Conservation (phyloP, 768 basidiomycete species). For the Clitopilus passeckerianus region DNA sequence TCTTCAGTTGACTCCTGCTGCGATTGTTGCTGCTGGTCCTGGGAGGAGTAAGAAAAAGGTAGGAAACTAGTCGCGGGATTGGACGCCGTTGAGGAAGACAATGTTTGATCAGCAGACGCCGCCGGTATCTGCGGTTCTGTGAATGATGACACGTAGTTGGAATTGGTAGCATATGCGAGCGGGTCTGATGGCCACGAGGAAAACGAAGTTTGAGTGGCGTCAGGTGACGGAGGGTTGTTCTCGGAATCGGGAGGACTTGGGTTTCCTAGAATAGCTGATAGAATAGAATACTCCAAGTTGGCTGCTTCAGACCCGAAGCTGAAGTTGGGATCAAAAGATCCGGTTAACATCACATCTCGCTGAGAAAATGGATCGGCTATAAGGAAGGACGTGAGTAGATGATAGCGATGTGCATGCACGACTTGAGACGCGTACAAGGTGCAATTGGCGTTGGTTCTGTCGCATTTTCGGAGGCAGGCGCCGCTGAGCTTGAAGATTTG, state of each 20-base stretch:
- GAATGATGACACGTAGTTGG: slow-evolving; percentile 26
- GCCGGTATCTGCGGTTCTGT: slow-evolving; percentile 29
- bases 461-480: neutral
- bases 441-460: slow-evolving; percentile 26
- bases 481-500: slow-evolving; percentile 30
- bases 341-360: slow-evolving; percentile 56
- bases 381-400: slow-evolving; percentile 7
- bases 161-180: slow-evolving; percentile 30
- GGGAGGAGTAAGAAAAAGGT: slow-evolving; percentile 37
- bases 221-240: slow-evolving; percentile 36
- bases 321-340: slow-evolving; percentile 56
- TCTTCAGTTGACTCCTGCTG: slow-evolving; percentile 29
- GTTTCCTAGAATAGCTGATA: slow-evolving; percentile 86
- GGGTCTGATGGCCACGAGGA: slow-evolving; percentile 38
- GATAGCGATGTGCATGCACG: neutral
- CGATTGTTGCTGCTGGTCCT: slow-evolving; percentile 14
- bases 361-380: slow-evolving; percentile 49
- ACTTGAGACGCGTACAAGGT: slow-evolving; percentile 24
- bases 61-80: slow-evolving; percentile 34
- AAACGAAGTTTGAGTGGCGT: slow-evolving; percentile 6
- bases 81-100: slow-evolving; percentile 26
- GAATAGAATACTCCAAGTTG: slow-evolving; percentile 92
- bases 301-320: slow-evolving; percentile 86
- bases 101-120: slow-evolving; percentile 27
- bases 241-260: slow-evolving; percentile 51